Percentiles rank a stretch among this genome's conserved stretches.
Evolutionary conservation across 805 yeast species (phyloP).

Genomic region (Starmerella vitae): DNA sequence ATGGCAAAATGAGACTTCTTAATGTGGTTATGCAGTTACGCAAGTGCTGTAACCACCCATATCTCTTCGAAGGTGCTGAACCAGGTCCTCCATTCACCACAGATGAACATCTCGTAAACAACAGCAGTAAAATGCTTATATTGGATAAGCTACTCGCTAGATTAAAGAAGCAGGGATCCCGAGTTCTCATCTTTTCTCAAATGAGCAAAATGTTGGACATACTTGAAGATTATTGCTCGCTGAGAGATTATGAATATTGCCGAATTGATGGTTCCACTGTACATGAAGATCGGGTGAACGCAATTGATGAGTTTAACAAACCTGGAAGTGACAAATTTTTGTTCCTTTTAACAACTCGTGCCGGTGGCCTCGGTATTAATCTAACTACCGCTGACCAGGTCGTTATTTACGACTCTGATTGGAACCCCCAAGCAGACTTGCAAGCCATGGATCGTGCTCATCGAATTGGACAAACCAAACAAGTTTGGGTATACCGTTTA

Average conservation of each 20-base stretch:
- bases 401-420: slow-evolving; percentile 78
- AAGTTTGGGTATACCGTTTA: slow-evolving; percentile 79
- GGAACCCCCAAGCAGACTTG: slow-evolving; percentile 97
- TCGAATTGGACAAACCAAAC: slow-evolving; percentile 92
- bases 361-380: slow-evolving; percentile 93
- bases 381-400: slow-evolving; percentile 86
- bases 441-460: slow-evolving; percentile 98
- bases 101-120: slow-evolving; percentile 78
- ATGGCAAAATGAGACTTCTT: slow-evolving; percentile 66
- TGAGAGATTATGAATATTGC: slow-evolving; percentile 75
- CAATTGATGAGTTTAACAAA: slow-evolving; percentile 80
- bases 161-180: slow-evolving; percentile 63
- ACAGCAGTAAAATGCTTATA: slow-evolving; percentile 83
- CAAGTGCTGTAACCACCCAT: slow-evolving; percentile 95
- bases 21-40: slow-evolving; percentile 94
- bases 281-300: slow-evolving; percentile 82
- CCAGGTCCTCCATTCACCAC: slow-evolving; percentile 97
- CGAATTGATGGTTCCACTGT: slow-evolving; percentile 90
- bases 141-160: slow-evolving; percentile 69
- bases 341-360: slow-evolving; percentile 80
- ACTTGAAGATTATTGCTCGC: slow-evolving; percentile 77
- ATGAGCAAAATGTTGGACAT: slow-evolving; percentile 86
- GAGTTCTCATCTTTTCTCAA: slow-evolving; percentile 84
- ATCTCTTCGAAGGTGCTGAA: slow-evolving; percentile 95
- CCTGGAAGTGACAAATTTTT: slow-evolving; percentile 72